These are phyloP conservation scores for Pyrus hybrid DNA, from an alignment of 331 rosid species.

Conservation along the genomic window DNA sequence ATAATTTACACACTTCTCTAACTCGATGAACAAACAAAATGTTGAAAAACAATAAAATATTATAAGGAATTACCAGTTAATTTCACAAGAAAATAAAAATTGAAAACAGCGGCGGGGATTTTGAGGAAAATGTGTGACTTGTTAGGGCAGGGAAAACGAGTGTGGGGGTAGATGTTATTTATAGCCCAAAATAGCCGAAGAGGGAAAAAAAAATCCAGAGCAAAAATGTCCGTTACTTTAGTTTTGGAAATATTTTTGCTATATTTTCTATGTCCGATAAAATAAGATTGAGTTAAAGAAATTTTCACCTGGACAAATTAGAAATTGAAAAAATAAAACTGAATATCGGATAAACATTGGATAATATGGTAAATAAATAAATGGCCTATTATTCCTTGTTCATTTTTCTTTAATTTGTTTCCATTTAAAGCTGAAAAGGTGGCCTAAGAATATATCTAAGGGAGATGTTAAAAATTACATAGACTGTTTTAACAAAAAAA, in stretches of 20 bases:
- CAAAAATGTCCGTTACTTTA: background rate
- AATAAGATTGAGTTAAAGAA: constrained; percentile 59
- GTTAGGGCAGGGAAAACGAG: constrained; percentile 30
- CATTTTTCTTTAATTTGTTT: constrained; percentile 22
- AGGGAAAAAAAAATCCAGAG: background rate
- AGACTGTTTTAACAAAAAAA: no score
- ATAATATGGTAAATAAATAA: constrained; percentile 26
- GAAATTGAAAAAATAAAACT: constrained; percentile 22
- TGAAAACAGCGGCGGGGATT: constrained; percentile 20
- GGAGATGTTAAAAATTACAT: no score
- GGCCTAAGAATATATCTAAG: background rate
- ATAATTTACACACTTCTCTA: constrained; percentile 9
- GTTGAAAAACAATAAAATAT: background rate
- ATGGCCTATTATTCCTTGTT: constrained; percentile 12
- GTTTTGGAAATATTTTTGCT: background rate
- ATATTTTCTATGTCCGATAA: constrained; percentile 61
- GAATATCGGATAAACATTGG: constrained; percentile 6
- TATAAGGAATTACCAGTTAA: constrained; percentile 5
- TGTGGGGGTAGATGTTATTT: constrained; percentile 7
- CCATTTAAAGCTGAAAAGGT: constrained; percentile 52
- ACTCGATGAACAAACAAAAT: background rate
- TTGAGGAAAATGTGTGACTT: background rate
- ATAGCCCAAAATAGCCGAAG: background rate
- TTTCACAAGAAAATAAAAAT: constrained; percentile 36
- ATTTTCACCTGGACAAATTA: constrained; percentile 55